Conservation (phyloP, 116 monocot species). For the Posidonia oceanica region DNA sequence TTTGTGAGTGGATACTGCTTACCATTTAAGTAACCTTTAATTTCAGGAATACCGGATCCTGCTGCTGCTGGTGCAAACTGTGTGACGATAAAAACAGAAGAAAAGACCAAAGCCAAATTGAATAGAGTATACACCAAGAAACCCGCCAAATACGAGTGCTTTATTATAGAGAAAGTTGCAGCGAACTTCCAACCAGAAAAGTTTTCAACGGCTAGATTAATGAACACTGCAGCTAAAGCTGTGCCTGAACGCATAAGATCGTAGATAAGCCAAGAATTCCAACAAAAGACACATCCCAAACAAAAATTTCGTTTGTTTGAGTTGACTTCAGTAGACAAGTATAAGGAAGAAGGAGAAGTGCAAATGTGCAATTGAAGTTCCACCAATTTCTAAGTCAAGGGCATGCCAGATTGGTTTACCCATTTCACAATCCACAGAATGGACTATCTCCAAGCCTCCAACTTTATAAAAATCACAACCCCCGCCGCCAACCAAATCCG, state of each 20-base stretch:
- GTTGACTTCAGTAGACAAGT: not conserved
- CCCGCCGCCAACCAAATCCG: too few species aligned
- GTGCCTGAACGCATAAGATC: slow-evolving; percentile 54
- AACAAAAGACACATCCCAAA: not conserved
- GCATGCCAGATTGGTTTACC: not conserved
- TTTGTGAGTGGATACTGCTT: slow-evolving; percentile 2
- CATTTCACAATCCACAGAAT: not conserved
- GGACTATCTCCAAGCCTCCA: not conserved
- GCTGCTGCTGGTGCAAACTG: slow-evolving; percentile 98
- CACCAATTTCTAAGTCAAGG: not conserved
- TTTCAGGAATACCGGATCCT: slow-evolving; percentile 99
- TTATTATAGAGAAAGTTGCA: slow-evolving; percentile 80
- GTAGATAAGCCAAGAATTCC: not conserved
- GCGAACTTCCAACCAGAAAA: slow-evolving; percentile 99
- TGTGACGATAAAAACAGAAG: slow-evolving; percentile 85
- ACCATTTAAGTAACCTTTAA: slow-evolving; percentile 99
- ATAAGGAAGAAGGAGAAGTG: not conserved
- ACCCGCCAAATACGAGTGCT: slow-evolving; percentile 86
- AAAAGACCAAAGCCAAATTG: slow-evolving; percentile 83
- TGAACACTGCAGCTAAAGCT: slow-evolving; percentile 88
- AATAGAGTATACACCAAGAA: slow-evolving; percentile 74
- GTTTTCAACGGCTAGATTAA: slow-evolving; percentile 97
- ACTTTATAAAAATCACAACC: too few species aligned
- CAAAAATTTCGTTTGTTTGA: not conserved
- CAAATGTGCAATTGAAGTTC: not conserved